Base-by-base conservation (phyloP, 1,139 yeast species). In the Suhomyces maxii region DNA sequence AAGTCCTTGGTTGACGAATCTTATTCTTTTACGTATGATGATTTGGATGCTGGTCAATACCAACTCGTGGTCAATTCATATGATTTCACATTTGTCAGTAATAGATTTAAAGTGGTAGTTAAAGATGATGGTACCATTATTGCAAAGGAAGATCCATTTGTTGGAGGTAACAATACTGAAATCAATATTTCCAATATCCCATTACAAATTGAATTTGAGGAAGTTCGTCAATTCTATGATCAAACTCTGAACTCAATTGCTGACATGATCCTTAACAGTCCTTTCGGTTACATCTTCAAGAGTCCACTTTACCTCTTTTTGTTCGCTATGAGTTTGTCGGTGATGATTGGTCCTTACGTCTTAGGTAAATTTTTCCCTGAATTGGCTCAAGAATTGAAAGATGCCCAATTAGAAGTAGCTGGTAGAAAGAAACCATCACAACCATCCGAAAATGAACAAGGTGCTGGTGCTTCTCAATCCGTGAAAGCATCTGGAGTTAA, bases 251-350 rank as follows among this genome's bases (percentile, higher is more conserved):
- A 71, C n/a, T 61, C 72, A 6, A 40, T 73, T 13, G 42, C 46
- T 9, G 71, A 67, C 40, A 64, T 74, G 67, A 42, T 74, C 4
- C 50, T 67, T 64, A 63, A 63, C 45, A 69, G 78, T 59, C 80
- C 80, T 4, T 61, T 75, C 39, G 80, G 79, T 11, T 65, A 70
- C 49, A 71, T 75, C 25, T 73, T 75, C 57, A 63, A 60, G 47
- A 74, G 67, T 55, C 63, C 55, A 34, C 42, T 60, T n/a, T 73
- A 70, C 53, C 71, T 79, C 7, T 52, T 65, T 8, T 50, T 73
- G 37, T 73, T 74, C 46, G 45, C 54, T 4, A 52, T 66, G 9
- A 54, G 67, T 43, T 42, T 69, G 34, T 63, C 59, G n/a, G 59
- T 72, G 34, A 67, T 69, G 61, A 60, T 57, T 0, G 66, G 69